Evolutionary conservation across 495 filamentous ascomycete genomes (phyloP), one percentile per base, ranked within the genome.

Genomic region (Oleoguttula mirabilis): DNA sequence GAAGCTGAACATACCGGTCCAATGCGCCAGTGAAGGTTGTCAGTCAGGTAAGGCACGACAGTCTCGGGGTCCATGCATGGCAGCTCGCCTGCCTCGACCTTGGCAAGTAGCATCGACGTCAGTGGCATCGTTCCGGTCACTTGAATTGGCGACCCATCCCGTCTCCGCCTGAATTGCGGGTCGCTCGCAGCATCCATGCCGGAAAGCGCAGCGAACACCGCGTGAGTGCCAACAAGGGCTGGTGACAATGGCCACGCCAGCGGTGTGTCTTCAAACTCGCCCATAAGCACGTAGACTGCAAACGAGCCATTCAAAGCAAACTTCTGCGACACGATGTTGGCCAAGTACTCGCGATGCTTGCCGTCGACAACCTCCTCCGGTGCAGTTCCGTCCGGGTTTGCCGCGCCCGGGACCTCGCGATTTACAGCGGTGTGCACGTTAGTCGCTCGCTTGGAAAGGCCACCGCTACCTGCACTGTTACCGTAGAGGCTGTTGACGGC

Each of bases 271-370:
- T 61, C 58, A 3, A 63, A 54, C 2, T 60, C 52, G 10, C 77
- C 76, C 12, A 81, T 48, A 60, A 80, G 84, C 38, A 83, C 52
- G 49, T 72, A 70, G 37, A 84, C 59, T 24, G 65, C 69, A 55
- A 72, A 75, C 0, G 70, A 66, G 15, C 66, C 66, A 22, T 63
- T 50, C 21, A 80, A 56, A n/a, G 68, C 72, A 37, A 68, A 70
- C 49, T 73, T 76, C 21, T 62, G 56, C 11, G 75, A 75, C 8
- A 57, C 54, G 44, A 83, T 66, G 52, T 75, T 77, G 43, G 68
- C 67, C n/a, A 71, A 64, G 69, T 77, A 83, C 52, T 82, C 69
- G 20, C 60, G 62, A 47, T 72, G 67, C 8, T 48, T 45, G 27
- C 34, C 43, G 30, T 49, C 25, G n/a, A 21, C 17, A 8, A 36